These are phyloP conservation scores for Potentilla sterilis DNA, from an alignment of 306 rosid genomes.

Conservation along the genomic window DNA sequence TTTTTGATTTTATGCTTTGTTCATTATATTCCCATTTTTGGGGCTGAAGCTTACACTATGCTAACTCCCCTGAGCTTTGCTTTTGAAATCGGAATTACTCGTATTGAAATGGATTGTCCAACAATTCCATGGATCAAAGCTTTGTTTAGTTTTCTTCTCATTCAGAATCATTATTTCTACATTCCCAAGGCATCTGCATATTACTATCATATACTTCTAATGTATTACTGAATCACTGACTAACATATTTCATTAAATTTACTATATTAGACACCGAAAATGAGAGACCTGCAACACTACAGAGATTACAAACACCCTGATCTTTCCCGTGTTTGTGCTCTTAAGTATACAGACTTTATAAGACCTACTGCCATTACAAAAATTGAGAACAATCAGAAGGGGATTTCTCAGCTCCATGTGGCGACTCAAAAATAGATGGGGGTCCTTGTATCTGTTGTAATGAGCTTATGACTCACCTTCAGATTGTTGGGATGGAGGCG, in stretches of 20 bases:
- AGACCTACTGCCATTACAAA: not conserved
- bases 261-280: not conserved
- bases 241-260: not conserved
- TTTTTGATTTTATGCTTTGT: no score
- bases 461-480: constrained; percentile 29
- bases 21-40: no score
- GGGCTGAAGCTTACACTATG: no score
- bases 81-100: no score
- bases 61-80: no score
- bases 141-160: no score
- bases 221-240: no score
- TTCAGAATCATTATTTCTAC: no score
- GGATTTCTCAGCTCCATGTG: constrained; percentile 4
- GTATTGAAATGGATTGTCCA: no score
- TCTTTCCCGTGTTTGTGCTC: not conserved
- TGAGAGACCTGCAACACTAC: not conserved
- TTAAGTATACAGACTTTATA: not conserved
- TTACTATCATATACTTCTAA: no score
- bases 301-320: not conserved
- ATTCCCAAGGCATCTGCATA: no score
- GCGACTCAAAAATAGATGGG: not conserved
- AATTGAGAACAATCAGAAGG: constrained; percentile 2
- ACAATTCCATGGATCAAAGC: no score
- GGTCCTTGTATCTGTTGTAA: not conserved
- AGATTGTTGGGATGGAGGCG: constrained; percentile 38